Base-by-base conservation (phyloP, 495 filamentous ascomycete species). In the Aspergillus sclerotioniger region DNA sequence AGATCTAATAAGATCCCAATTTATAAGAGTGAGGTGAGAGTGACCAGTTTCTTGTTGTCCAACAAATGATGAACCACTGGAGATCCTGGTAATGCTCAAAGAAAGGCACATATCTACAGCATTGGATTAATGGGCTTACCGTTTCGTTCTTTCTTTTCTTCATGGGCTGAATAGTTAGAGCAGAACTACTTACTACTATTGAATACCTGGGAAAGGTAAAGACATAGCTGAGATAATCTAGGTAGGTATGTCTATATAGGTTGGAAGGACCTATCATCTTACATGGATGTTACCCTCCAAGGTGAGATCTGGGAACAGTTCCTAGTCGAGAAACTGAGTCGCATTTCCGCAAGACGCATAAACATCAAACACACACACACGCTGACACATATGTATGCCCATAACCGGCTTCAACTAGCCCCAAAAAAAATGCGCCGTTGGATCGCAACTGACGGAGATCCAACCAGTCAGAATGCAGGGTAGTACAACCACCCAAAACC, bases 291-390 rank as follows among this genome's bases (percentile, higher is more conserved):
- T 56, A n/a, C 20, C 56, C 56, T 57, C 41, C 50, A 54, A 51
- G 57, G 51, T 54, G 53, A 62, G 63, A 66, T 66, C 63, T 62
- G 56, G 57, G 44, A 66, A 60, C 63, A 57, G 62, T 66, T 25
- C 59, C 51, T 41, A 66, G 63, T 60, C 57, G 60, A 52, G 60
- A 58, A 58, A 20, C 43, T 53, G 56, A 54, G 62, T 65, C 63
- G 63, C 57, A 53, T 54, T 60, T 60, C 59, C 56, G 60, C 54
- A 60, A 54, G 47, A 57, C 49, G 51, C 52, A 44, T 47, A 47
- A 28, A 47, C 17, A 47, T 32, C 21, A 39, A 8, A 6, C 5
- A 12, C 35, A 39, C 35, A 41, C 13, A 37, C 33, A 37, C 33
- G 9, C 33, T 37, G 33, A 37, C 33, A 37, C 33, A 37, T 31